These are phyloP conservation scores for Blumeria graminis DNA, from an alignment of 2,329 filamentous ascomycete species.

Conservation along the genomic window DNA sequence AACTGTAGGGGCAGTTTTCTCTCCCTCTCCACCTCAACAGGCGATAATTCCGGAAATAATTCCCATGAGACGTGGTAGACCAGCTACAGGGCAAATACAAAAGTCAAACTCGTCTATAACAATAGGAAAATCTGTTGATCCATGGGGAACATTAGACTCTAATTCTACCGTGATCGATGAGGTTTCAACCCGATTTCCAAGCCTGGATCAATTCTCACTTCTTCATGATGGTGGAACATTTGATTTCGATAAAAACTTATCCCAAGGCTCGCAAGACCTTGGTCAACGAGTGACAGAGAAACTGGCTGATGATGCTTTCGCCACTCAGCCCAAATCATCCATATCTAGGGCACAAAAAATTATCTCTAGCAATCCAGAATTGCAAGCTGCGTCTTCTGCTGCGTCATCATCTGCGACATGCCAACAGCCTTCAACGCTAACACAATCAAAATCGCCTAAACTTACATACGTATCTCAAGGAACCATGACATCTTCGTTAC, in stretches of 20 bases:
- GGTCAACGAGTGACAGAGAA: slow-evolving; percentile 48
- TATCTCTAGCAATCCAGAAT: slow-evolving; percentile 35
- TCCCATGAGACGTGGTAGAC: slow-evolving; percentile 77
- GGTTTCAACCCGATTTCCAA: slow-evolving; percentile 64
- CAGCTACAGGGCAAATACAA: slow-evolving; percentile 24
- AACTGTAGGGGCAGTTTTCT: slow-evolving; percentile 57
- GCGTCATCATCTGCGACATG: slow-evolving; percentile 13
- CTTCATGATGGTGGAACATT: slow-evolving; percentile 72
- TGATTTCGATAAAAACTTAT: slow-evolving; percentile 42
- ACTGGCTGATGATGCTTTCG: slow-evolving; percentile 68
- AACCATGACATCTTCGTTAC: slow-evolving; percentile 50
- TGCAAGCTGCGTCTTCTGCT: slow-evolving; percentile 22
- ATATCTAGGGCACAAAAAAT: slow-evolving; percentile 39
- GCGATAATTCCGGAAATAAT: slow-evolving; percentile 66
- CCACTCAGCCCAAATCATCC: slow-evolving; percentile 10
- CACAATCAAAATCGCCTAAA: not conserved
- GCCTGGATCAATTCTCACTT: slow-evolving; percentile 77
- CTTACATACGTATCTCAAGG: slow-evolving; percentile 35
- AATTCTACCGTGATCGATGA: slow-evolving; percentile 43
- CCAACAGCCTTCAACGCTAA: slow-evolving; percentile 18
- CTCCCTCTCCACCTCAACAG: slow-evolving; percentile 46
- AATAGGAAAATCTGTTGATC: slow-evolving; percentile 48
- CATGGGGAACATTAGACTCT: slow-evolving; percentile 73
- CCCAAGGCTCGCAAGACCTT: slow-evolving; percentile 27
- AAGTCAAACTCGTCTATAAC: slow-evolving; percentile 41